These are phyloP conservation scores for Ganoderma lucidum DNA, from an alignment of 1,284 basidiomycete species.

Conservation along the genomic window DNA sequence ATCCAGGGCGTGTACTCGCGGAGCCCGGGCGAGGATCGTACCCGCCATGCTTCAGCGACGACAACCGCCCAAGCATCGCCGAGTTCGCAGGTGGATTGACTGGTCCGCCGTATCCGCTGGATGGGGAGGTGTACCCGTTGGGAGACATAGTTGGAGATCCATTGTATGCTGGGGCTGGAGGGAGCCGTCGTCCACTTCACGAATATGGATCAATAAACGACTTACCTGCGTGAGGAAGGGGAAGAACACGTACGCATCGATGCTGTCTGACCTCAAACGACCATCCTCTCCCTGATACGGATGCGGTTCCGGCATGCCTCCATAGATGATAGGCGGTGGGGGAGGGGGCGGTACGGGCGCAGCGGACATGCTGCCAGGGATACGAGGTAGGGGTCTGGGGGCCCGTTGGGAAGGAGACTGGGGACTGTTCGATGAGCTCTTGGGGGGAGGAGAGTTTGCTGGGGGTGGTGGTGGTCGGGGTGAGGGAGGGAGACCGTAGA, in stretches of 20 bases:
- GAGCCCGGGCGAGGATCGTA: slow-evolving; percentile 33
- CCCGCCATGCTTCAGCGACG: slow-evolving; percentile 27
- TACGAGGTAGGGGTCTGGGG: slow-evolving; percentile 41
- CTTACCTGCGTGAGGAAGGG: neutral
- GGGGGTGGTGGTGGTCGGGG: slow-evolving; percentile 34
- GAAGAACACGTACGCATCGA: slow-evolving; percentile 36
- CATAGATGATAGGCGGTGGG: slow-evolving; percentile 31
- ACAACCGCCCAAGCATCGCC: slow-evolving; percentile 27
- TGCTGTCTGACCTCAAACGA: slow-evolving; percentile 34
- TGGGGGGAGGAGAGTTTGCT: slow-evolving; percentile 19
- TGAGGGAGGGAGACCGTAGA: slow-evolving; percentile 39
- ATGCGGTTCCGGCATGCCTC: slow-evolving; percentile 39
- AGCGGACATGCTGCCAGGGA: slow-evolving; percentile 36
- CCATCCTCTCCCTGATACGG: slow-evolving; percentile 35
- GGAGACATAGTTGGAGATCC: neutral
- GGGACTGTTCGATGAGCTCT: slow-evolving; percentile 23
- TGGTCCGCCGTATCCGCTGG: slow-evolving; percentile 21
- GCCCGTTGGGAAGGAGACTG: slow-evolving; percentile 40
- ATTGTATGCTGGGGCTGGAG: slow-evolving; percentile 28
- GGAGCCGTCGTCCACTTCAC: slow-evolving; percentile 31
- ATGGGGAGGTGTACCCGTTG: slow-evolving; percentile 17
- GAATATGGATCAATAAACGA: slow-evolving; percentile 5
- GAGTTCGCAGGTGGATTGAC: slow-evolving; percentile 28
- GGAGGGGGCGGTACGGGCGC: slow-evolving; percentile 38
- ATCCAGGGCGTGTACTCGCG: slow-evolving; percentile 30